Conservation (phyloP, 192 early-diverging fungal species). For the Dissophora globulifera region DNA sequence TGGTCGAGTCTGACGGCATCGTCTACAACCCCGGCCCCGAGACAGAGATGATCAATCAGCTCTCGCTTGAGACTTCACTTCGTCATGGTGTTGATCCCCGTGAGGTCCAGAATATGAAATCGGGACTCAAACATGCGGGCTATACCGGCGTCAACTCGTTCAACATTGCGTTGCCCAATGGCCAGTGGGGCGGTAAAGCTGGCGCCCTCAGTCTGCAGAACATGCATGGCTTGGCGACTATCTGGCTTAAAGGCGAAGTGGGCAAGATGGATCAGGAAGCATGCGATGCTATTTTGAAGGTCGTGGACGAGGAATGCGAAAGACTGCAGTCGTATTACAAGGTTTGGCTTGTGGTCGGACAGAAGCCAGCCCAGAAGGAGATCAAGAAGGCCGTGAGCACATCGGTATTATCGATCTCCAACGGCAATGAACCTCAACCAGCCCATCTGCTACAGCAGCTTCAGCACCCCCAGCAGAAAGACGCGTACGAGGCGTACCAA, state of each 20-base stretch:
- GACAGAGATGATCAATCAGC: slow-evolving; percentile 43
- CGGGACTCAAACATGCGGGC: slow-evolving; percentile 35
- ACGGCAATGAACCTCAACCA: too few species aligned
- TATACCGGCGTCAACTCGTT: slow-evolving; percentile 44
- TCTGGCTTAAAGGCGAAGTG: slow-evolving; percentile 51
- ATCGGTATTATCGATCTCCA: too few species aligned
- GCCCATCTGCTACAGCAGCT: too few species aligned
- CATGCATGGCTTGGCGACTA: slow-evolving; percentile 50
- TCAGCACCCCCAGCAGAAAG: too few species aligned
- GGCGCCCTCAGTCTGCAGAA: slow-evolving; percentile 34
- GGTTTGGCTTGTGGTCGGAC: slow-evolving; percentile 50
- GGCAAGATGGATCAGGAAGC: slow-evolving; percentile 29
- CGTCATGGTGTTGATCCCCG: slow-evolving; percentile 47
- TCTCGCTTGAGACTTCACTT: slow-evolving; percentile 48
- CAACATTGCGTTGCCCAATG: slow-evolving; percentile 43
- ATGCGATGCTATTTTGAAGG: slow-evolving; percentile 17
- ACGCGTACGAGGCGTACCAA: too few species aligned
- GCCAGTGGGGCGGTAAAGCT: slow-evolving; percentile 46
- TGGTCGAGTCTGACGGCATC: slow-evolving; percentile 53
- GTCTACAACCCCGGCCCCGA: slow-evolving; percentile 48
- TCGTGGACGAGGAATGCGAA: slow-evolving; percentile 26
- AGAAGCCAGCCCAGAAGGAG: slow-evolving; percentile 15
- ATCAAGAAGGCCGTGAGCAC: slow-evolving; percentile 28
- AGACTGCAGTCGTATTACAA: slow-evolving; percentile 42
- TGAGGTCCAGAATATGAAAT: slow-evolving; percentile 48